These are phyloP conservation scores for Butyriboletus appendiculatus DNA, from an alignment of 1,284 basidiomycete genomes.

Conservation along the genomic window DNA sequence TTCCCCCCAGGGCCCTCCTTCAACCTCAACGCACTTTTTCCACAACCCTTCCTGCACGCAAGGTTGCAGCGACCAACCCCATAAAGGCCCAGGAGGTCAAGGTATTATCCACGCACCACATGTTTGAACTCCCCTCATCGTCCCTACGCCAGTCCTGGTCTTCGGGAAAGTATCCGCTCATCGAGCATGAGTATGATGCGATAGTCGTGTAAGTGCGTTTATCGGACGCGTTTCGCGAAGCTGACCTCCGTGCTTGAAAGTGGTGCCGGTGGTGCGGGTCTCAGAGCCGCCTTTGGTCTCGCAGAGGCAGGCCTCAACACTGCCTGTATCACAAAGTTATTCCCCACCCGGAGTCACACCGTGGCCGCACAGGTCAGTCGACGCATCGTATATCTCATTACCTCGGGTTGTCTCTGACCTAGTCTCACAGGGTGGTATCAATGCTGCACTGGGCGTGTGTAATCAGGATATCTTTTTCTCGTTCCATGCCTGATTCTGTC, in stretches of 20 bases:
- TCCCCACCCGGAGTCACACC: constrained; percentile 99
- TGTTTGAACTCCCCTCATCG: constrained; percentile 13
- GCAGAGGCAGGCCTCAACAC: constrained; percentile 99
- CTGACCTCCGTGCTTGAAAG: constrained; percentile 43
- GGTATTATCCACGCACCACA: constrained; percentile 41
- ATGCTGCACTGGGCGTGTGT: constrained; percentile 93
- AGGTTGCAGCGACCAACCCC: constrained; percentile 75
- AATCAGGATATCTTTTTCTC: constrained; percentile 9
- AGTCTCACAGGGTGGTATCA: constrained; percentile 86
- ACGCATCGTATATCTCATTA: neutral
- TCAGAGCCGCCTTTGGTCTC: constrained; percentile 98
- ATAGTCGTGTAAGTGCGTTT: constrained; percentile 84
- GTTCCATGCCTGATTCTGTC: constrained; percentile 6
- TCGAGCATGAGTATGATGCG: constrained; percentile 98
- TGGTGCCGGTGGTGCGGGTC: constrained; percentile 97
- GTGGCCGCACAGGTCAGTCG: constrained; percentile 89
- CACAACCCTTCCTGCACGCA: constrained; percentile 55
- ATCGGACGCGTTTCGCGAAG: neutral
- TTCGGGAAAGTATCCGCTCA: constrained; percentile 89
- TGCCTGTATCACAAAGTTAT: constrained; percentile 98
- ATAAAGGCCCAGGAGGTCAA: constrained; percentile 83
- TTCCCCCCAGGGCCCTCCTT: constrained; percentile 46
- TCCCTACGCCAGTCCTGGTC: constrained; percentile 58
- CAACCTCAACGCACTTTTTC: constrained; percentile 61
- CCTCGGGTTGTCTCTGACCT: constrained; percentile 16